Percentiles rank a stretch among this genome's conserved stretches.
phyloP scores from a whole-genome alignment of 2,329 filamentous ascomycete species.

The Coniochaeta hoffmannii region DNA sequence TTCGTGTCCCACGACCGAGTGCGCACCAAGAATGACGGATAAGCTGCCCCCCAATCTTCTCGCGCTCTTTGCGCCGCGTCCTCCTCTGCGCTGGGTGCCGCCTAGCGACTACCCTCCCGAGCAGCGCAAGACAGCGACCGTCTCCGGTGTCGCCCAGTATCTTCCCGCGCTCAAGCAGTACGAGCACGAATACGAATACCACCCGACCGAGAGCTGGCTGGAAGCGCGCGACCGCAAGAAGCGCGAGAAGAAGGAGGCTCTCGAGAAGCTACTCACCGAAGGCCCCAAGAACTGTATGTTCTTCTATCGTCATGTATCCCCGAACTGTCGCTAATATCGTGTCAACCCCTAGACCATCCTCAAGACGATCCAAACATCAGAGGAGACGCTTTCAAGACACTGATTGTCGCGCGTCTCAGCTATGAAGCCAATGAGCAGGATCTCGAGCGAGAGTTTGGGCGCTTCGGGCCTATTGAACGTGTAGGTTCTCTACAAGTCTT shows the following conservation, averaged over 20 bases:
- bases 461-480: conserved; percentile 89
- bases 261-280: conserved; percentile 57
- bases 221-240: conserved; percentile 79
- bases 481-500: conserved; percentile 42
- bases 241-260: conserved; percentile 65
- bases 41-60: conserved; percentile 89
- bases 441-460: conserved; percentile 85
- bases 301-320: neutral
- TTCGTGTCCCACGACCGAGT: neutral
- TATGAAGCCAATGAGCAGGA: conserved; percentile 88
- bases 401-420: conserved; percentile 84
- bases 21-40: conserved; percentile 66
- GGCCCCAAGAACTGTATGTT: conserved; percentile 54
- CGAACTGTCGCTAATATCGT: neutral
- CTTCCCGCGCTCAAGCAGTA: conserved; percentile 69
- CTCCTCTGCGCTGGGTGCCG: conserved; percentile 81
- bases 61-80: conserved; percentile 89
- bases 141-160: conserved; percentile 68
- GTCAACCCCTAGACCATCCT: conserved; percentile 58
- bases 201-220: conserved; percentile 87
- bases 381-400: conserved; percentile 89
- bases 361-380: conserved; percentile 79
- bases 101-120: conserved; percentile 78
- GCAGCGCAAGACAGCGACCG: conserved; percentile 65
- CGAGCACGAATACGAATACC: conserved; percentile 68